These are phyloP conservation scores for Bathelium albidoporum DNA, from an alignment of 495 filamentous ascomycete genomes.

Conservation along the genomic window DNA sequence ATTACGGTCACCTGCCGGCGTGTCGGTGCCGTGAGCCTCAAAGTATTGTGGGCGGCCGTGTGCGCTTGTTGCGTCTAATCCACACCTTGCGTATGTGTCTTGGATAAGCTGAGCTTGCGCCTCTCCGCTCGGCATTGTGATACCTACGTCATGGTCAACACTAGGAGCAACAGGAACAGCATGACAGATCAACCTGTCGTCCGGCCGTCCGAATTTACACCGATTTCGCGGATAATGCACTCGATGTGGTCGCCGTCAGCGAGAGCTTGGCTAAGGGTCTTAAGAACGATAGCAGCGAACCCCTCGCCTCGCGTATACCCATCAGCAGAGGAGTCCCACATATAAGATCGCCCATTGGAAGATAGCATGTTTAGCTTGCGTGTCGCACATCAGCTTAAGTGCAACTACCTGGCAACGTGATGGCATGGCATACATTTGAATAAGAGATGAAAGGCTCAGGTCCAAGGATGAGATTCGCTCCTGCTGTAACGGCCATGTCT, in stretches of 20 bases:
- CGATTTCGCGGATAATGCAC: slow-evolving; percentile 14
- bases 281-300: slow-evolving; percentile 26
- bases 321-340: slow-evolving; percentile 3
- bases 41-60: slow-evolving; percentile 9
- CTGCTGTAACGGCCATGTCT: background rate
- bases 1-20: slow-evolving; percentile 8
- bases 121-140: slow-evolving; percentile 6
- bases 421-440: background rate
- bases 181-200: too few relatives aligned
- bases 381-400: too few relatives aligned
- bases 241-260: slow-evolving; percentile 31
- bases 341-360: background rate
- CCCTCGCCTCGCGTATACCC: slow-evolving; percentile 37
- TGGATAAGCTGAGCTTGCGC: slow-evolving; percentile 8
- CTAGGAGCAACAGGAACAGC: too few relatives aligned
- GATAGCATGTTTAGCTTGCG: too few relatives aligned
- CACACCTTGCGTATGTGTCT: slow-evolving; percentile 1
- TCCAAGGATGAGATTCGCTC: background rate
- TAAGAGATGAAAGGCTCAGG: background rate
- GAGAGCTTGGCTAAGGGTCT: slow-evolving; percentile 31
- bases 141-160: too few relatives aligned
- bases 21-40: slow-evolving; percentile 11
- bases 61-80: slow-evolving; percentile 15
- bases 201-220: slow-evolving; percentile 10
- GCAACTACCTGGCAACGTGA: background rate